Conservation (phyloP, 2,329 filamentous ascomycete genomes). For the Tolypocladium guangdongense region DNA sequence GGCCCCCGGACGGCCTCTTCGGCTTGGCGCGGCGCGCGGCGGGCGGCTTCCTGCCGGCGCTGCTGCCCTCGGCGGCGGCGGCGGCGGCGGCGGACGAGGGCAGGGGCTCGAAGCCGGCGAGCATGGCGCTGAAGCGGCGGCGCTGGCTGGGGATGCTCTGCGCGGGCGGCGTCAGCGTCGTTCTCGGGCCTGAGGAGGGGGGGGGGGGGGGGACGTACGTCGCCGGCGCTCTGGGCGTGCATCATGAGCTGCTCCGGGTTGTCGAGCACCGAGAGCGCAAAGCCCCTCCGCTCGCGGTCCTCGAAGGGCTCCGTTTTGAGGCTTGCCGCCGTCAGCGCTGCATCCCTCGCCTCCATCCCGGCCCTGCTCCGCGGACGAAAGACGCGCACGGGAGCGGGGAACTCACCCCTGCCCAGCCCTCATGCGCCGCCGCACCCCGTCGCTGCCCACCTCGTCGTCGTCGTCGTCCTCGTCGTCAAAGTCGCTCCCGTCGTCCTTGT, state of each 20-base stretch:
- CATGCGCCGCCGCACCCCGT: not conserved
- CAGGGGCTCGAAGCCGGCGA: slow-evolving; percentile 35
- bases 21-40: not conserved
- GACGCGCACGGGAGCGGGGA: not conserved
- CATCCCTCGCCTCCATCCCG: not conserved
- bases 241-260: slow-evolving; percentile 49
- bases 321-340: not conserved
- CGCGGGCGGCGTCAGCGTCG: not conserved
- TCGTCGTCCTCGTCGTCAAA: slow-evolving; percentile 17
- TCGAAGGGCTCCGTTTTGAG: slow-evolving; percentile 27
- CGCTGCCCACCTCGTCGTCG: slow-evolving; percentile 6
- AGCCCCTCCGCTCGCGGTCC: slow-evolving; percentile 31
- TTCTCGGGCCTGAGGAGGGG: not conserved
- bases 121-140: slow-evolving; percentile 42
- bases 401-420: not conserved
- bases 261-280: slow-evolving; percentile 43
- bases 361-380: not conserved
- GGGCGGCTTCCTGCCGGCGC: not conserved
- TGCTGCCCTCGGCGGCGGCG: not conserved
- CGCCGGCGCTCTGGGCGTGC: slow-evolving; percentile 40
- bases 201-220: slow-evolving; percentile 30
- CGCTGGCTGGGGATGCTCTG: slow-evolving; percentile 46
- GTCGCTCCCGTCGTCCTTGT: slow-evolving; percentile 16
- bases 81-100: slow-evolving; percentile 3
- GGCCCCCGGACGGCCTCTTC: not conserved